Evolutionary conservation across 2,329 filamentous ascomycete genomes (phyloP), one percentile per base, ranked within the genome.

Genomic region (Diaporthe sp.): DNA sequence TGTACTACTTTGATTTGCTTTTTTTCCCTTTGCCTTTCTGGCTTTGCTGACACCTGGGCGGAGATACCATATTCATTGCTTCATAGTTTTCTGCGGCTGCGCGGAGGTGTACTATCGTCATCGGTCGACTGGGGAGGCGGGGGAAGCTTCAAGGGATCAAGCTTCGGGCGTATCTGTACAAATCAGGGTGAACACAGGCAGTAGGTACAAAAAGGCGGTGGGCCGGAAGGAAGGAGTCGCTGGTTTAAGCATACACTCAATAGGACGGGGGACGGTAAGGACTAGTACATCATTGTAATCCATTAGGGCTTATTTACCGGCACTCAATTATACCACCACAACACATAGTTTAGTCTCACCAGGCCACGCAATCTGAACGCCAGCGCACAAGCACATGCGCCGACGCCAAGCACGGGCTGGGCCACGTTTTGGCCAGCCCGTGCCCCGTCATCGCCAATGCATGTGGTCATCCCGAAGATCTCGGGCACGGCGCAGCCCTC

Each of bases 231-330:
- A 37, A 49, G n/a, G 25, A 44, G 34, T 55, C n/a, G 13, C n/a
- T 39, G 42, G 51, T 46, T 65, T 34, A 46, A 61, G 15, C 68
- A 61, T 28, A 62, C 15, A 44, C 25, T 55, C 65, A 55, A 39
- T 31, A 42, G 65, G 65, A 37, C 9, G n/a, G 3, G 46, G 42
- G 62, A 53, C 44, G 39, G 31, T 39, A n/a, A 61, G 42, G 70
- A 44, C 46, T 42, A 61, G 71, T 74, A 74, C 74, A 61, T 62
- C 17, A 57, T 74, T 74, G 55, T 74, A 74, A 74, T 74, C n/a
- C 37, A 49, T 34, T 46, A 75, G 57, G 65, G 42, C 39, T 59
- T 73, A 68, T n/a, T n/a, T 42, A 49, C 8, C 49, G 72, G 61
- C n/a, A 62, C 61, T 68, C 15, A 49, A 51, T 74, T 39, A 72